Base-by-base conservation (phyloP, 306 rosid species). In the Leucaena leucocephala region DNA sequence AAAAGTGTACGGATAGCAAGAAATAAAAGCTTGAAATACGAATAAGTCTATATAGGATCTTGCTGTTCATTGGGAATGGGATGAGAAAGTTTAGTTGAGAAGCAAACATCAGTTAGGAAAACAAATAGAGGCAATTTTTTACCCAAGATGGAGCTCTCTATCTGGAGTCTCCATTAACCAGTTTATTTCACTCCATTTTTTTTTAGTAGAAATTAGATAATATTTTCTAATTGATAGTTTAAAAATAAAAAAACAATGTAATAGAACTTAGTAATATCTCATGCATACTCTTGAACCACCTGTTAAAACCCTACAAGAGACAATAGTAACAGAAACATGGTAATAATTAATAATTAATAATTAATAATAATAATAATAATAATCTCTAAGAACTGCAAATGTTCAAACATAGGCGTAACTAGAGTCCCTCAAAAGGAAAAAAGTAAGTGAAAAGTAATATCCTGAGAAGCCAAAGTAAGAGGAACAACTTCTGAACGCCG, bases 401-500 rank as follows among this genome's bases (percentile, higher is more conserved):
- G 77, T 39, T 62, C 55, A 38, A 21, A 78, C 76, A 78, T 59
- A 49, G 39, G 19, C 70, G 61, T 38, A 33, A 74, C 40, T 40
- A 54, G 19, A 45, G 76, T 45, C 78, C 22, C 75, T 33, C 33
- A 69, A 76, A 78, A 39, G 75, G 76, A 54, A 76, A 65, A 80
- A 61, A 33, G 36, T 27, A 34, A 72, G 59, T 42, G 43, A 34
- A 36, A 68, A 55, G 82, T 34, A 62, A 39, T 63, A 27, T 38
- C 22, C 49, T 43, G 58, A 49, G 50, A 83, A 83, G 50, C 80
- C 90, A 74, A 88, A 83, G 82, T 34, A 16, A 89, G 86, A 88
- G 97, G 82, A 88, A 90, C 97, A 94, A 78, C 34, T 88, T 91
- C 97, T 89, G 97, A 83, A 85, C 87, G 94, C 94, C 91, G 93